Percentiles rank a stretch among this genome's conserved stretches.
phyloP scores from a whole-genome alignment of 164 flowering plant genomes.

The Malania oleifera region DNA sequence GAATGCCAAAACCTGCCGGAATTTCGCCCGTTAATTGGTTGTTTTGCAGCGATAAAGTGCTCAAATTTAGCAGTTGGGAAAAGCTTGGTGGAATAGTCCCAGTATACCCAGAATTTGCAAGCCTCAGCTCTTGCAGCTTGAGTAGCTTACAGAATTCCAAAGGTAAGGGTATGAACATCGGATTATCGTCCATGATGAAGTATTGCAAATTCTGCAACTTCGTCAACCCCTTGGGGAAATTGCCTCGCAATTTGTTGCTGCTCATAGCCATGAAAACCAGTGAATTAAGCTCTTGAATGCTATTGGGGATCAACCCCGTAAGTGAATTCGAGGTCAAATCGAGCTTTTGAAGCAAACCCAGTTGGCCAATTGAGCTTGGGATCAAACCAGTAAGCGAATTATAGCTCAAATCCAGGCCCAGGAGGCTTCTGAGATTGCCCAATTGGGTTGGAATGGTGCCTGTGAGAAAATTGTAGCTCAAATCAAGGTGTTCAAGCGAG shows the following conservation, averaged over 20 bases:
- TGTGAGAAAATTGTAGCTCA: conserved; percentile 68
- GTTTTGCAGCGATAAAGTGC: conserved; percentile 62
- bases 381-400: conserved; percentile 53
- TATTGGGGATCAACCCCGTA: conserved; percentile 47
- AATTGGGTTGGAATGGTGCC: conserved; percentile 55
- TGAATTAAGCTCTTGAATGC: conserved; percentile 41
- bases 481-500: conserved; percentile 64
- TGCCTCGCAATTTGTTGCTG: conserved; percentile 50
- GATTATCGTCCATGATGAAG: conserved; percentile 80
- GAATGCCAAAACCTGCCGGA: conserved; percentile 42
- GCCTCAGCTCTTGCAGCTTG: conserved; percentile 76
- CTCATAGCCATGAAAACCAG: conserved; percentile 68
- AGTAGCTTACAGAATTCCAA: conserved; percentile 42
- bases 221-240: conserved; percentile 45
- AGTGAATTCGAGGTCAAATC: conserved; percentile 76
- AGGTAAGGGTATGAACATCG: conserved; percentile 58
- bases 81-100: conserved; percentile 54
- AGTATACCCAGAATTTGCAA: conserved; percentile 60
- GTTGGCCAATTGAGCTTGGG: conserved; percentile 56
- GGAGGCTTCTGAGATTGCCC: conserved; percentile 55
- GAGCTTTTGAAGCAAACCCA: conserved; percentile 71
- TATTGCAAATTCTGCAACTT: conserved; percentile 62
- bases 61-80: conserved; percentile 51
- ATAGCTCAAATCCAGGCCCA: conserved; percentile 77
- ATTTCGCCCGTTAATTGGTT: conserved; percentile 64